phyloP scores from a whole-genome alignment of 2,329 filamentous ascomycete genomes.

The Septoria linicola region DNA sequence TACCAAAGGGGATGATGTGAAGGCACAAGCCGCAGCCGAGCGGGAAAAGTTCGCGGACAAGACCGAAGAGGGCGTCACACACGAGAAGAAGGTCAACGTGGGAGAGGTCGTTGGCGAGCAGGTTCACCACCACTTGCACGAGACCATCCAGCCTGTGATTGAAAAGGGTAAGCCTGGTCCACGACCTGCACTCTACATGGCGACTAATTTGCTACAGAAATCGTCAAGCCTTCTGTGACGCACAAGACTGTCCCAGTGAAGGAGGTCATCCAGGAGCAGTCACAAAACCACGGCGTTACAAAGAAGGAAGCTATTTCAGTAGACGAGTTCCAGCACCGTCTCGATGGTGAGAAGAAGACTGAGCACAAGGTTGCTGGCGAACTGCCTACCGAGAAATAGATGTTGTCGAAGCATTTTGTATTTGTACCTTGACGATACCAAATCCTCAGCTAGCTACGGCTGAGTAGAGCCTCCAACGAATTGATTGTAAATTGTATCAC shows the following conservation, averaged over 20 bases:
- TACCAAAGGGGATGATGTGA: slow-evolving; percentile 20
- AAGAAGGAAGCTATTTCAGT: slow-evolving; percentile 26
- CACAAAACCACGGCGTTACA: slow-evolving; percentile 30
- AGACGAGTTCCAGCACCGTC: slow-evolving; percentile 29
- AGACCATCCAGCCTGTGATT: slow-evolving; percentile 33
- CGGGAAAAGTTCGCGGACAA: slow-evolving; percentile 24
- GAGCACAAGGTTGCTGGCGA: slow-evolving; percentile 11
- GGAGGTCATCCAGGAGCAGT: slow-evolving; percentile 28
- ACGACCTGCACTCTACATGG: not conserved
- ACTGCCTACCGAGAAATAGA: slow-evolving; percentile 3
- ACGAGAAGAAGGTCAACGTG: slow-evolving; percentile 22
- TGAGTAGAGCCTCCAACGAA: not conserved
- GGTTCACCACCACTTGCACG: slow-evolving; percentile 33
- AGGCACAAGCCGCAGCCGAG: slow-evolving; percentile 25
- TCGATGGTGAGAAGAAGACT: slow-evolving; percentile 17
- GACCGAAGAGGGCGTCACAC: slow-evolving; percentile 17
- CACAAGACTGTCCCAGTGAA: slow-evolving; percentile 32
- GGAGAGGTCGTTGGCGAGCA: slow-evolving; percentile 25
- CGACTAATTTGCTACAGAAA: slow-evolving; percentile 20
- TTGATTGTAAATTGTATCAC: too few relatives aligned
- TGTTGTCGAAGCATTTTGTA: not conserved
- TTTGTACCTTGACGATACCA: slow-evolving; percentile 8
- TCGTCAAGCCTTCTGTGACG: slow-evolving; percentile 26
- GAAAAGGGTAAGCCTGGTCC: slow-evolving; percentile 28
- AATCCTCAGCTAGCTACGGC: slow-evolving; percentile 11